Evolutionary conservation across 257 asterid genomes (phyloP), one percentile per base, ranked within the genome.

Genomic region (Solanum piurae): DNA sequence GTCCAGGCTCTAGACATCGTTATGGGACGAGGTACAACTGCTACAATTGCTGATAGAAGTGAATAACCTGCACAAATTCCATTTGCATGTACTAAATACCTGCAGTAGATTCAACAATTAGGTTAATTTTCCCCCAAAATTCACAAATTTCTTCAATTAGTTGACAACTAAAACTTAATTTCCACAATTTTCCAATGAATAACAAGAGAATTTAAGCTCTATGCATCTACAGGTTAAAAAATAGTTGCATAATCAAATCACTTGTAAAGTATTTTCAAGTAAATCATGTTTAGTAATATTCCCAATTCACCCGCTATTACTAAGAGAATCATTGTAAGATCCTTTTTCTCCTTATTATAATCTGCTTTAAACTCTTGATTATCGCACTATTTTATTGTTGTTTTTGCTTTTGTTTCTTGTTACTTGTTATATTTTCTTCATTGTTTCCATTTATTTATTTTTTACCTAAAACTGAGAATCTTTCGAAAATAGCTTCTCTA

Each of bases 31-130:
- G 97, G 98, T 79, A 95, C 91, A 10, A 95, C 96, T 55, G 94
- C 94, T 0, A 92, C 94, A 10, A 96, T 89, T 10, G 98, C 98
- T 88, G 98, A 95, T 58, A 96, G 88, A 84, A 96, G 94, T 18
- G 99, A 96, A 85, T 96, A 96, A 14, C 98, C 98, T 74, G 98
- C 98, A 36, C 99, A 96, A n/a, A 96, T 89, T 49, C 99, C 96
- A 69, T 98, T 96, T 34, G 98, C 99, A 89, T 95, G 98, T 34
- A 95, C 98, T 88, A 96, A 87, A 66, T 92, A 96, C 89, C 99
- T 95, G 83, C 49, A 71, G 73, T 7, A 49, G 44, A 60, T 60
- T 60, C 68, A 74, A 40, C 23, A 13, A 27, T 42, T 33, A 77
- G 37, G n/a, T 77, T 2, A 40, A 25, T 77, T 76, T 76, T n/a